A percentile compares a stretch with the other conserved stretches of the same genome.
Conservation (phyloP, 108 stramenopile species). For the Nitzschia palea region DNA sequence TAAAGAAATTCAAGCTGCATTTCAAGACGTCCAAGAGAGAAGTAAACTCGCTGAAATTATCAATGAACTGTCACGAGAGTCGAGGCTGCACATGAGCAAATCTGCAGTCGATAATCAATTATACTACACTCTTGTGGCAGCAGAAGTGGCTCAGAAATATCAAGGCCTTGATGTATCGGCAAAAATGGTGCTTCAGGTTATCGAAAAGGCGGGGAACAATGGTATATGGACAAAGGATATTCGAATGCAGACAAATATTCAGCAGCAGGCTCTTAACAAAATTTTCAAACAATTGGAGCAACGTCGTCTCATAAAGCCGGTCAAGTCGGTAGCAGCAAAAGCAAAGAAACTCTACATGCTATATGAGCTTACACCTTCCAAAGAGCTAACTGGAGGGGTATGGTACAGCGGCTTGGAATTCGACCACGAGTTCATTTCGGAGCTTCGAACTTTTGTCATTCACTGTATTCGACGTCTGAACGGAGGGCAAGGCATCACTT, state of each 20-base stretch:
- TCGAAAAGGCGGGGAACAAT: conserved; percentile 89
- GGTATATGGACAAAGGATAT: conserved; percentile 99
- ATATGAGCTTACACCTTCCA: conserved; percentile 90
- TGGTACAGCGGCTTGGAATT: conserved; percentile 98
- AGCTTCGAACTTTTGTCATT: conserved; percentile 83
- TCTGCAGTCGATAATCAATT: conserved; percentile 47
- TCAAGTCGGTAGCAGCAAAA: conserved; percentile 94
- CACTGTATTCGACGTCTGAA: conserved; percentile 66
- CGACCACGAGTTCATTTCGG: conserved; percentile 96
- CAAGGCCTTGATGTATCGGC: conserved; percentile 79
- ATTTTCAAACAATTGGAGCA: conserved; percentile 92
- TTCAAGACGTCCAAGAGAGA: conserved; percentile 43
- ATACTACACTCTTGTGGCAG: conserved; percentile 66
- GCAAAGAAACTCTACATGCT: conserved; percentile 98
- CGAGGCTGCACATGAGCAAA: conserved; percentile 76
- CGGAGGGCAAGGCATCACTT: conserved; percentile 61
- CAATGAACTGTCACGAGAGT: conserved; percentile 67
- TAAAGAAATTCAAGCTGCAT: conserved; percentile 61
- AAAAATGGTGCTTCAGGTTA: conserved; percentile 90
- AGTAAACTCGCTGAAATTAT: conserved; percentile 65
- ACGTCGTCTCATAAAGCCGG: conserved; percentile 92
- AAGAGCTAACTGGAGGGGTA: conserved; percentile 97
- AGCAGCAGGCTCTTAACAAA: conserved; percentile 90
- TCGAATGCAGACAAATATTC: conserved; percentile 84
- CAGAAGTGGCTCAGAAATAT: conserved; percentile 69